These are phyloP conservation scores for Pseudopyrenochaeta lycopersici DNA, from an alignment of 2,329 filamentous ascomycete species.

Conservation along the genomic window DNA sequence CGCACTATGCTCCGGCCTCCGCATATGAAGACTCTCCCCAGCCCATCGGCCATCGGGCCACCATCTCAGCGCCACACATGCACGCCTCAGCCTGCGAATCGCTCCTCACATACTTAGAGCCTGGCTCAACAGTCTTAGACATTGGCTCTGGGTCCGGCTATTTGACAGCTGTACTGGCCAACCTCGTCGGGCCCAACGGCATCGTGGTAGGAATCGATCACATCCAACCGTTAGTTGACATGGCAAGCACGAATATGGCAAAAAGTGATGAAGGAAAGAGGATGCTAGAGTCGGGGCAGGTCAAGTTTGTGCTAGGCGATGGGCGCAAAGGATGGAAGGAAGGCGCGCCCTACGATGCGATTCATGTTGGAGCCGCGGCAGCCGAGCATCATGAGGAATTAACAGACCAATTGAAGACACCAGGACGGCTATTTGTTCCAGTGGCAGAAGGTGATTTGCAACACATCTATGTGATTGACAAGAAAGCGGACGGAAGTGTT, in stretches of 20 bases:
- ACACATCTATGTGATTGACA: conserved; percentile 78
- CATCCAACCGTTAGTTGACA: conserved; percentile 56
- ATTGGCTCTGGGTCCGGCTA: conserved; percentile 69
- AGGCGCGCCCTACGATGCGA: conserved; percentile 79
- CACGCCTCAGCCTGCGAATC: conserved; percentile 72
- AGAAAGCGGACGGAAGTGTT: conserved; percentile 71
- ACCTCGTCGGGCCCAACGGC: conserved; percentile 68
- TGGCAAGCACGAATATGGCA: conserved; percentile 53
- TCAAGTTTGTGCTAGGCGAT: conserved; percentile 79
- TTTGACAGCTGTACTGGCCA: conserved; percentile 85
- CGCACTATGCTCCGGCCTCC: conserved; percentile 75
- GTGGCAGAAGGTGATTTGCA: conserved; percentile 68
- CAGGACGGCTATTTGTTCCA: conserved; percentile 84
- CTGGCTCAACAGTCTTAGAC: conserved; percentile 60
- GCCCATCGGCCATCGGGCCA: conserved; percentile 71
- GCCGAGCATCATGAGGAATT: conserved; percentile 74
- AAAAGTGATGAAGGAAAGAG: conserved; percentile 57
- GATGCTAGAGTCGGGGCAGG: conserved; percentile 70
- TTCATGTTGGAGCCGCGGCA: conserved; percentile 93
- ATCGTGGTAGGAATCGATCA: conserved; percentile 60
- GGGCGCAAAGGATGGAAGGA: conserved; percentile 57
- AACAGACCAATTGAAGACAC: conserved; percentile 78
- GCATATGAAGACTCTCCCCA: conserved; percentile 81
- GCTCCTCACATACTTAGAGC: conserved; percentile 65
- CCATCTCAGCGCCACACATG: conserved; percentile 79